phyloP scores from a whole-genome alignment of 768 basidiomycete species.

The Podaxis carcinomalis region DNA sequence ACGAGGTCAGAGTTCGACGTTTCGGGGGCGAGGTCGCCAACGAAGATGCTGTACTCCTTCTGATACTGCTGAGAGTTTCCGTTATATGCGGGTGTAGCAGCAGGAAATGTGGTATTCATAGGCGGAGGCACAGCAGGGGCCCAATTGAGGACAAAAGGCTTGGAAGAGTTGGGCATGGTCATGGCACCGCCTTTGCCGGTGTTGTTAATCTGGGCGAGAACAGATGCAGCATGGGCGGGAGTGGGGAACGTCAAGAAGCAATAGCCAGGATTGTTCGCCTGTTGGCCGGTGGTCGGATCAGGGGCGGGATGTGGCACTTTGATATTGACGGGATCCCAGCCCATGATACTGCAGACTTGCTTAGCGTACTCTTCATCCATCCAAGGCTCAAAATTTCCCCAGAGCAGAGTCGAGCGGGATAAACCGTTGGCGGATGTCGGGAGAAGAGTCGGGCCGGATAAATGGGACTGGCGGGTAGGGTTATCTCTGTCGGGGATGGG shows the following conservation, averaged over 20 bases:
- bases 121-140: conserved; percentile 39
- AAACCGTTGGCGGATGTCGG: conserved; percentile 22
- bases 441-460: conserved; percentile 15
- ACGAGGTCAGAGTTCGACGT: conserved; percentile 96
- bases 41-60: conserved; percentile 92
- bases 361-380: conserved; percentile 96
- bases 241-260: conserved; percentile 86
- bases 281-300: conserved; percentile 54
- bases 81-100: conserved; percentile 21
- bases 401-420: conserved; percentile 68
- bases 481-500: conserved; percentile 29
- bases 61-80: conserved; percentile 35
- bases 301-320: conserved; percentile 64
- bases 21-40: conserved; percentile 90
- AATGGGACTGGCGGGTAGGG: conserved; percentile 24
- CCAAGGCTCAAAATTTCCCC: conserved; percentile 91
- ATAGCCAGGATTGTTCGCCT: conserved; percentile 82
- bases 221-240: conserved; percentile 61
- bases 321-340: conserved; percentile 76
- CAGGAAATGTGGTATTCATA: conserved; percentile 26
- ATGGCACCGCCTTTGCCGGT: conserved; percentile 35
- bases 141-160: conserved; percentile 83
- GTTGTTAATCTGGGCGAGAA: conserved; percentile 63
- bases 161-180: conserved; percentile 84
- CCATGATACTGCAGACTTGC: conserved; percentile 82